phyloP scores from a whole-genome alignment of 2,329 filamentous ascomycete genomes.

The Hyphodiscus sp. region DNA sequence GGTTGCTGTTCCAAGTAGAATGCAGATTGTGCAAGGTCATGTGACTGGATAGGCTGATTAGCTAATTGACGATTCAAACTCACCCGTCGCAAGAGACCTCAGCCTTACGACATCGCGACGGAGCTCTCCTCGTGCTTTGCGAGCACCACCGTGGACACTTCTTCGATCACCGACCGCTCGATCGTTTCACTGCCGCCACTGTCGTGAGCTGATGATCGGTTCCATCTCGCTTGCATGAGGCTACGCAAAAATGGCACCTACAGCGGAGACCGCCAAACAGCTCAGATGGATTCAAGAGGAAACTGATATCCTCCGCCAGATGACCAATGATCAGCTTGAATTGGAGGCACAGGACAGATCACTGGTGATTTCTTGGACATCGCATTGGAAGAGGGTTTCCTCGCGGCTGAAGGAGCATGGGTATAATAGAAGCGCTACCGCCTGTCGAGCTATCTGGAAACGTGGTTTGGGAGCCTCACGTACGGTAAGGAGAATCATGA shows the following conservation, averaged over 20 bases:
- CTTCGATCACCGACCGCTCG: not conserved
- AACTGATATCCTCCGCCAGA: constrained; percentile 7
- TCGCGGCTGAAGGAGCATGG: not conserved
- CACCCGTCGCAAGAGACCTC: not conserved
- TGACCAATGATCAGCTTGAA: constrained; percentile 11
- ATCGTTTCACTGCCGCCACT: too few species aligned
- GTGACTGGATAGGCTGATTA: too few species aligned
- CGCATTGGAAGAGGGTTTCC: constrained; percentile 5
- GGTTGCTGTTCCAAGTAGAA: too few species aligned
- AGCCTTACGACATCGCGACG: not conserved
- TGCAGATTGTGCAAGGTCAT: not conserved
- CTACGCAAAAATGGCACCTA: not conserved
- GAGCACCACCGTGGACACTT: not conserved
- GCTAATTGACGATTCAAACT: not conserved
- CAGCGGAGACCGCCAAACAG: too few species aligned
- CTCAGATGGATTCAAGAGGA: constrained; percentile 11
- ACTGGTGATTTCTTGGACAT: constrained; percentile 7
- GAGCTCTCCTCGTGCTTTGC: not conserved
- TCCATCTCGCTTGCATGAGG: not conserved
- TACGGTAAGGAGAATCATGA: not conserved
- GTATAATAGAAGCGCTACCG: constrained; percentile 2
- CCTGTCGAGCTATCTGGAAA: constrained; percentile 9
- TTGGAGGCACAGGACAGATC: constrained; percentile 7
- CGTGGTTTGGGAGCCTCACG: constrained; percentile 4
- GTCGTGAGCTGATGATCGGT: not conserved